These are phyloP conservation scores for Cyberlindnera mycetangii DNA, from an alignment of 805 yeast genomes.

Conservation along the genomic window DNA sequence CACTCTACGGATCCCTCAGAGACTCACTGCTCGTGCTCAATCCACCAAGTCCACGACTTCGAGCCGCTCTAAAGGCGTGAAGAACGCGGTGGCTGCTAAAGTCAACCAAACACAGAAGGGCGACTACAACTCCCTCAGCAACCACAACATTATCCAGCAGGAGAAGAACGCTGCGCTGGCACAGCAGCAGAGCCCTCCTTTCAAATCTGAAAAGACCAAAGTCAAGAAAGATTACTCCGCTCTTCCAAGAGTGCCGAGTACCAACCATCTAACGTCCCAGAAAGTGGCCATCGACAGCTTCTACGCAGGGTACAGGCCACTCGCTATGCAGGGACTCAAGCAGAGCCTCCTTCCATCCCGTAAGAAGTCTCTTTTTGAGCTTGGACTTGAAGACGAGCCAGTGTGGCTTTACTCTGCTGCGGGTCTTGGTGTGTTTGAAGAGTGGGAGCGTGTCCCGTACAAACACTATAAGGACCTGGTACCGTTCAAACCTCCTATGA, in stretches of 20 bases:
- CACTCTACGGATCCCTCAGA: neutral
- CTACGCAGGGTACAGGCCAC: constrained; percentile 25
- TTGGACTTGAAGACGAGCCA: constrained; percentile 19
- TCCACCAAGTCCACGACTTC: constrained; percentile 11
- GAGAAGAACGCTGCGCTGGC: neutral
- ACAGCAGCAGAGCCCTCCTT: neutral
- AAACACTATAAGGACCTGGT: constrained; percentile 21
- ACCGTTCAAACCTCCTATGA: constrained; percentile 34
- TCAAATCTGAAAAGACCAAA: neutral
- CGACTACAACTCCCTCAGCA: constrained; percentile 28
- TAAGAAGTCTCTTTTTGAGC: constrained; percentile 27
- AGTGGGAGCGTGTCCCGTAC: constrained; percentile 27
- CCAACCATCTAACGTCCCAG: constrained; percentile 18
- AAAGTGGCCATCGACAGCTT: constrained; percentile 21
- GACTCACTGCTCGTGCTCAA: constrained; percentile 5
- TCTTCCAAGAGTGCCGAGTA: constrained; percentile 23
- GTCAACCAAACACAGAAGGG: constrained; percentile 14
- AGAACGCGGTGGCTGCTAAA: constrained; percentile 21
- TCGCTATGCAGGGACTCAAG: constrained; percentile 24
- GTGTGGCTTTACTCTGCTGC: constrained; percentile 37
- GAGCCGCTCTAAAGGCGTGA: constrained; percentile 9
- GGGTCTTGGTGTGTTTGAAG: constrained; percentile 33
- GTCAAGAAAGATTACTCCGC: constrained; percentile 22
- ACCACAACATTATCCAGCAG: constrained; percentile 20
- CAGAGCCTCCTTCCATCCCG: constrained; percentile 30